These are phyloP conservation scores for Eucalyptus erythrocorys DNA, from an alignment of 345 rosid genomes.

Conservation along the genomic window DNA sequence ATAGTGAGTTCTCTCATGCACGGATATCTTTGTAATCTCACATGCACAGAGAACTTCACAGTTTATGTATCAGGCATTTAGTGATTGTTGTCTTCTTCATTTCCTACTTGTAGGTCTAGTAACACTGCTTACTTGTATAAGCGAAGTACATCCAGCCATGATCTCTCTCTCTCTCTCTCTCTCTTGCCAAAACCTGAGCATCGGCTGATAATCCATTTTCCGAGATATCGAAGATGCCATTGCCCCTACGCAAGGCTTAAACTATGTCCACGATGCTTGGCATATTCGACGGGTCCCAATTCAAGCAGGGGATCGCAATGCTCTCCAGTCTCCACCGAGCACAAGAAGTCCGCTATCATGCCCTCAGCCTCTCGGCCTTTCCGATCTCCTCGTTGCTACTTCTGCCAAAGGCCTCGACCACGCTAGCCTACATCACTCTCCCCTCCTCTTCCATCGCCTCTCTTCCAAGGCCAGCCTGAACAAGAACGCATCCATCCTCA, in stretches of 20 bases:
- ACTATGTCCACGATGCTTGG: constrained; percentile 57
- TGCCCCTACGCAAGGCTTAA: constrained; percentile 41
- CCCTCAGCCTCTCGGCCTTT: constrained; percentile 10
- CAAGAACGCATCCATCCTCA: constrained; percentile 54
- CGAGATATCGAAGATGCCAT: constrained; percentile 25
- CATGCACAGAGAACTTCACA: not conserved
- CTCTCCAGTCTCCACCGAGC: constrained; percentile 35
- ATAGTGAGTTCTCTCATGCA: not conserved
- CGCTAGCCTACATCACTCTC: constrained; percentile 29
- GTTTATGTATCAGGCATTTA: not conserved
- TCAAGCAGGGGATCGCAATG: constrained; percentile 35
- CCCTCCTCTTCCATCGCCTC: constrained; percentile 38
- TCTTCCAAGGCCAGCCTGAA: constrained; percentile 41
- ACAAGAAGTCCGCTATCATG: constrained; percentile 12
- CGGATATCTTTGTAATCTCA: not conserved
- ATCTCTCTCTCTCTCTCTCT: not conserved
- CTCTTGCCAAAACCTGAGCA: constrained; percentile 3
- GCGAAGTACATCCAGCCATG: too few relatives aligned
- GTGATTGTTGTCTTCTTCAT: not conserved
- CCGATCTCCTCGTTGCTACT: not conserved
- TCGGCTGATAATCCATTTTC: constrained; percentile 9
- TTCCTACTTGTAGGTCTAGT: constrained; percentile 60
- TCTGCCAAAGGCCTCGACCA: constrained; percentile 15
- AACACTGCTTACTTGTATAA: constrained; percentile 86
- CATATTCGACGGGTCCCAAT: constrained; percentile 27